These are phyloP conservation scores for Colletotrichum echinochloae DNA, from an alignment of 2,329 filamentous ascomycete species.

Conservation along the genomic window DNA sequence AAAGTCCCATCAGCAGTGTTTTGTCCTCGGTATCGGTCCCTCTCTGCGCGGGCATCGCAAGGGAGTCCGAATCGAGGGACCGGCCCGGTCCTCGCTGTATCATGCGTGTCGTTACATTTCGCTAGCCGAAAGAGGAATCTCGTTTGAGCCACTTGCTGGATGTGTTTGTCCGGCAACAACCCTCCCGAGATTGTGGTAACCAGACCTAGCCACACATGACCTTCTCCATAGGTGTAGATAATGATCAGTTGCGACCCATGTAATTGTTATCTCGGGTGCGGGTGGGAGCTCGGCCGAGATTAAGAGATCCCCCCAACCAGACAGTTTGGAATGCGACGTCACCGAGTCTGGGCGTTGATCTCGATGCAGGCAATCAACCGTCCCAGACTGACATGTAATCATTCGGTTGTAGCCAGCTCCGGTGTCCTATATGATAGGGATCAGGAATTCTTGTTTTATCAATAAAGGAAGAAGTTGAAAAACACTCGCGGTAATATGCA, in stretches of 20 bases:
- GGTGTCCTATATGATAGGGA: background rate
- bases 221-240: background rate
- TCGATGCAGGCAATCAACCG: background rate
- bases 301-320: background rate
- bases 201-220: background rate
- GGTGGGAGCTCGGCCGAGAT: background rate
- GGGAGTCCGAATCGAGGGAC: background rate
- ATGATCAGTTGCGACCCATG: background rate
- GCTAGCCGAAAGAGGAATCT: background rate
- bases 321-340: background rate
- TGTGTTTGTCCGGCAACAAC: background rate
- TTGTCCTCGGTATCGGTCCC: background rate
- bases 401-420: background rate
- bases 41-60: background rate
- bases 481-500: background rate
- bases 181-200: background rate
- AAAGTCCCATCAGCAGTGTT: background rate
- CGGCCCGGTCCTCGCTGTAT: constrained; percentile 8
- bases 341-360: background rate
- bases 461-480: background rate
- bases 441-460: too few species aligned
- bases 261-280: background rate
- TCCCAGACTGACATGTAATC: background rate
- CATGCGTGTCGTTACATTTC: background rate
- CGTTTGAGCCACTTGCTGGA: background rate